Evolutionary conservation across 139 green algal genomes (phyloP), one percentile per base, ranked within the genome.

Genomic region (Micractinium conductrix): DNA sequence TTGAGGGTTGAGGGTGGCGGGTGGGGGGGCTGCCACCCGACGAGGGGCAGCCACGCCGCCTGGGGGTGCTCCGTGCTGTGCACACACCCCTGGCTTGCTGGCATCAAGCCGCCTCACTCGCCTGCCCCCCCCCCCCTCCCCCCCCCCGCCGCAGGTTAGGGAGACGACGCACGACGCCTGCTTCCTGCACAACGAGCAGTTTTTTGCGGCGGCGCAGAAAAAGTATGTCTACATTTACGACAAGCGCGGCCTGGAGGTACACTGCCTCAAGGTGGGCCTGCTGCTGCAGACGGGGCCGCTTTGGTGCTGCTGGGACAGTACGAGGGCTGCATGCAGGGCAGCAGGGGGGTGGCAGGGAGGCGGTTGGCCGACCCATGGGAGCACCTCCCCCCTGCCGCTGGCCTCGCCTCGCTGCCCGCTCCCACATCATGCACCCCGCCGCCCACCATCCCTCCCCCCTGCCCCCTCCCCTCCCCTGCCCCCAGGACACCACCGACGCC

Each of bases 151-250:
- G 17, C 91, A 97, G 93, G 94, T 99, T 6, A 83, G 82, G n/a
- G 97, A 99, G 87, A 98, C 93, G 17, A 88, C 92, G 40, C 90
- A 92, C 43, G 96, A 97, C 78, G 95, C 97, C 8, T 85, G 79
- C 12, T 97, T 99, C 72, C 90, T 99, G 78, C 97, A 99, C 95
- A 99, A 98, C 86, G 94, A 99, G 81, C 87, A 88, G 21, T 99
- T 99, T 86, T 99, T 98, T 84, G 97, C 97, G 24, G 95, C 91
- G 10, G 97, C 97, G 22, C 97, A 99, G 91, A 94, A 92, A 38
- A 95, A 96, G 84, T 96, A 99, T 81, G 93, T 95, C 26, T 99
- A 99, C 91, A 97, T 99, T 7, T 99, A 99, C 80, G 97, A 99
- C 91, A 97, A 98, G 87, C 86, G 95, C 0, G 97, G 97, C 24